Conservation (phyloP, 306 rosid genomes). For the Begonia peltatifolia region DNA sequence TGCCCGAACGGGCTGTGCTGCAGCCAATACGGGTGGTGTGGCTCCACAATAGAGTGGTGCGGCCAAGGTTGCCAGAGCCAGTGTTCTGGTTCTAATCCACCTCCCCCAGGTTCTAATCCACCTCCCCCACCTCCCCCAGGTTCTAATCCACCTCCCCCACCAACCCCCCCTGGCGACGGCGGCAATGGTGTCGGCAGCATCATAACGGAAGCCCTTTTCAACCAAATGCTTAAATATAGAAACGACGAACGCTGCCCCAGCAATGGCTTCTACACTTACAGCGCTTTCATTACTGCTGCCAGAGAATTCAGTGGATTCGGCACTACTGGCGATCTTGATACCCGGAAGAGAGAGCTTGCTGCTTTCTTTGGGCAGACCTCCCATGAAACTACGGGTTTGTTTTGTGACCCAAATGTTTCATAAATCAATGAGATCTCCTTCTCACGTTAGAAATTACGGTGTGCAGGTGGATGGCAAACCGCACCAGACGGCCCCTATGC, state of each 20-base stretch:
- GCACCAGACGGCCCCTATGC: conserved; percentile 10
- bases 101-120: not conserved
- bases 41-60: conserved; percentile 17
- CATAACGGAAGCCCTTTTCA: conserved; percentile 15
- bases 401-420: not conserved
- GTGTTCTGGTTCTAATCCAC: not conserved
- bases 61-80: conserved; percentile 32
- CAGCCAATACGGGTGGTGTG: conserved; percentile 33
- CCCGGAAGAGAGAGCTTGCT: conserved; percentile 19
- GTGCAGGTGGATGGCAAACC: conserved; percentile 7
- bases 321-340: conserved; percentile 12
- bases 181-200: conserved; percentile 2
- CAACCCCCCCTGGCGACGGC: not conserved
- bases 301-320: conserved; percentile 15
- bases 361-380: conserved; percentile 25
- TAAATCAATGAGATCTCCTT: not conserved
- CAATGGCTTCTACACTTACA: conserved; percentile 28
- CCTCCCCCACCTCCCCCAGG: not conserved
- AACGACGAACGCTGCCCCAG: conserved; percentile 16
- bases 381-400: conserved; percentile 15
- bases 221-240: conserved; percentile 22
- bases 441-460: not conserved
- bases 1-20: conserved; percentile 36
- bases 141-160: not conserved
- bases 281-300: conserved; percentile 25